A percentile compares a stretch with the other conserved stretches of the same genome.
Conservation (phyloP, 2,329 filamentous ascomycete genomes). For the Sporothrix mexicana region DNA sequence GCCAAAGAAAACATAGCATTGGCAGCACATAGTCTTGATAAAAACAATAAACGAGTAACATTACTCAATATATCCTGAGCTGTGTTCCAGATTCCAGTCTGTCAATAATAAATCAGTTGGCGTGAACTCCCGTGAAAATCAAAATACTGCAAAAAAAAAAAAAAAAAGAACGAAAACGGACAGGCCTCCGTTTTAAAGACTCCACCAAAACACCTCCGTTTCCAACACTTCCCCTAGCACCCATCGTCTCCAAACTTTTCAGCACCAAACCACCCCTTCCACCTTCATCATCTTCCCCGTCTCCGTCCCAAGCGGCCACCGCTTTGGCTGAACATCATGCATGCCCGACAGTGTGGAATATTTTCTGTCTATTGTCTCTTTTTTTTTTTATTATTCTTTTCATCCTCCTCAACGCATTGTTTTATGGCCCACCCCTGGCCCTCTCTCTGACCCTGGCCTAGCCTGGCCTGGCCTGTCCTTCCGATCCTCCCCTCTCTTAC, state of each 20-base stretch:
- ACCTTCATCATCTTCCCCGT: constrained; percentile 27
- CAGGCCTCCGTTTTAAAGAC: constrained; percentile 8
- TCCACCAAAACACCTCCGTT: neutral
- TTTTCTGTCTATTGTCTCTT: neutral
- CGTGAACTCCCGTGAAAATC: too few species aligned
- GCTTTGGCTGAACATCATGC: constrained; percentile 47
- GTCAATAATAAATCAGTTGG: too few species aligned
- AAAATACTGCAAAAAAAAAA: neutral
- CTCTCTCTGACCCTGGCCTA: neutral
- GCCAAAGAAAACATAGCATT: neutral
- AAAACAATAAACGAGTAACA: neutral
- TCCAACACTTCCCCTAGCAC: neutral
- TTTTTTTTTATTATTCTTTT: neutral
- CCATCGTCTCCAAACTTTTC: neutral
- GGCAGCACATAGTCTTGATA: neutral
- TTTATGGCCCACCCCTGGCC: constrained; percentile 40
- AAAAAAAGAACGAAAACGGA: too few species aligned
- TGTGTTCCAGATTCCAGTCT: too few species aligned
- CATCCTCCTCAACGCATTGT: constrained; percentile 43
- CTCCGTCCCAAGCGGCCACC: constrained; percentile 44
- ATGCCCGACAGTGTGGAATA: constrained; percentile 41
- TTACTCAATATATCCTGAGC: too few species aligned
- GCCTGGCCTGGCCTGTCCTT: constrained; percentile 35
- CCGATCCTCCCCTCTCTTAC: constrained; percentile 38
- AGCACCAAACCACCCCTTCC: neutral